phyloP scores from a whole-genome alignment of 1,284 basidiomycete genomes.

The Sparassis latifolia region DNA sequence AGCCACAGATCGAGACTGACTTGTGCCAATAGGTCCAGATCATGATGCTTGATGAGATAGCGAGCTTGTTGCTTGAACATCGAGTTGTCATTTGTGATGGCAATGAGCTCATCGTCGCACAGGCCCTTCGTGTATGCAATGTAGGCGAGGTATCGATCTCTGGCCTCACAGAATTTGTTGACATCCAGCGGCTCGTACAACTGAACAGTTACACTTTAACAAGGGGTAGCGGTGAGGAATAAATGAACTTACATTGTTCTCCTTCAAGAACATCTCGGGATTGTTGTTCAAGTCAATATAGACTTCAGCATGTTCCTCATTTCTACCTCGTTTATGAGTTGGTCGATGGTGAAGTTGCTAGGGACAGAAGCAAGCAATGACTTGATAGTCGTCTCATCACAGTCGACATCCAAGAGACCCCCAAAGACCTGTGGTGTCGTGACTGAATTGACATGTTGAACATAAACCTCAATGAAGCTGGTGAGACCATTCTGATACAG shows the following conservation, averaged over 20 bases:
- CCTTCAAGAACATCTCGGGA: conserved; percentile 95
- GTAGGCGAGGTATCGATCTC: conserved; percentile 98
- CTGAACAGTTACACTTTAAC: conserved; percentile 31
- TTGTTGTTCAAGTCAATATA: conserved; percentile 99
- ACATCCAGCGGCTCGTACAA: conserved; percentile 94
- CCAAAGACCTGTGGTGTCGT: conserved; percentile 98
- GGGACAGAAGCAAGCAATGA: conserved; percentile 89
- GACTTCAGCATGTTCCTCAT: conserved; percentile 91
- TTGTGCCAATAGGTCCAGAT: conserved; percentile 95
- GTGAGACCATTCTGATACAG: conserved; percentile 97
- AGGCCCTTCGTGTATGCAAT: conserved; percentile 99
- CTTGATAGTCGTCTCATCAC: conserved; percentile 96
- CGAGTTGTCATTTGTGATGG: conserved; percentile 97
- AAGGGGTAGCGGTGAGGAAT: not conserved
- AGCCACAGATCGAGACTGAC: conserved; percentile 34
- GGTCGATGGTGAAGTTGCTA: conserved; percentile 96
- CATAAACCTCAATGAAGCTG: conserved; percentile 99
- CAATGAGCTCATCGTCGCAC: conserved; percentile 97
- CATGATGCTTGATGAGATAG: conserved; percentile 95
- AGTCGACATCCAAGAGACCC: conserved; percentile 96
- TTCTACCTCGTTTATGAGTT: conserved; percentile 98
- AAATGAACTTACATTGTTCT: conserved; percentile 77
- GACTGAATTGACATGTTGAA: conserved; percentile 96
- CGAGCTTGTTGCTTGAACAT: conserved; percentile 99
- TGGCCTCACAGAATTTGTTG: conserved; percentile 99